A percentile compares a stretch with the other conserved stretches of the same genome.
These are phyloP conservation scores for Candida ovalis DNA, from an alignment of 805 yeast genomes.

Conservation along the genomic window DNA sequence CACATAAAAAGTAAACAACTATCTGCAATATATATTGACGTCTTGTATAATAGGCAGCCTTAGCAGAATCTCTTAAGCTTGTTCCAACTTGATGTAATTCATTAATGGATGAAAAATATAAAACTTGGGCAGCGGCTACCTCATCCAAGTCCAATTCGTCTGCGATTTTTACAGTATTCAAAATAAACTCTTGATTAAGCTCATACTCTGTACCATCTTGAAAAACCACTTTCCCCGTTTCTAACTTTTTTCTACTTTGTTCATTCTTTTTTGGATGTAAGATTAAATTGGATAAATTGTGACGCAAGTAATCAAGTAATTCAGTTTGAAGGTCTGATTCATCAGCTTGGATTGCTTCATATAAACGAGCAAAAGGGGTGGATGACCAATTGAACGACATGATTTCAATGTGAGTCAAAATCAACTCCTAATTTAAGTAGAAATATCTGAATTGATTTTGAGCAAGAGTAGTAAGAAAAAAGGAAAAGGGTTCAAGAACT, in stretches of 20 bases:
- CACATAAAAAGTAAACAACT: slow-evolving; percentile 38
- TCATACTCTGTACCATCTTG: slow-evolving; percentile 55
- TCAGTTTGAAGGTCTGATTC: slow-evolving; percentile 16
- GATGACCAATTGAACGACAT: slow-evolving; percentile 35
- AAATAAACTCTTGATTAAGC: slow-evolving; percentile 62
- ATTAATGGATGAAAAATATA: slow-evolving; percentile 43
- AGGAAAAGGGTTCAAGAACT: too few species aligned
- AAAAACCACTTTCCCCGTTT: slow-evolving; percentile 45
- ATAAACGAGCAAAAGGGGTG: slow-evolving; percentile 40
- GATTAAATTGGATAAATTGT: slow-evolving; percentile 44
- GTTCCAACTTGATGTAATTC: slow-evolving; percentile 40
- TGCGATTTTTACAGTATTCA: slow-evolving; percentile 52
- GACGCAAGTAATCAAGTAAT: slow-evolving; percentile 28
- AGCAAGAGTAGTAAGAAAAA: neutral
- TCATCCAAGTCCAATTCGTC: slow-evolving; percentile 77
- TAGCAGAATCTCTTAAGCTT: slow-evolving; percentile 55
- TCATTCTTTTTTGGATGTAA: slow-evolving; percentile 42
- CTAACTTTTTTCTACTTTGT: slow-evolving; percentile 43
- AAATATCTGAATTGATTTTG: neutral
- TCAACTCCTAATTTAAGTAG: too few species aligned
- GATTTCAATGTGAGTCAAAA: neutral
- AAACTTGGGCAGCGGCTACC: slow-evolving; percentile 63
- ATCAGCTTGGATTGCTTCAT: slow-evolving; percentile 39
- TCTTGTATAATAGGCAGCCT: slow-evolving; percentile 63
- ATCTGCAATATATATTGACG: slow-evolving; percentile 72